Conservation (phyloP, 2,329 filamentous ascomycete genomes). For the Didymella keratinophila region DNA sequence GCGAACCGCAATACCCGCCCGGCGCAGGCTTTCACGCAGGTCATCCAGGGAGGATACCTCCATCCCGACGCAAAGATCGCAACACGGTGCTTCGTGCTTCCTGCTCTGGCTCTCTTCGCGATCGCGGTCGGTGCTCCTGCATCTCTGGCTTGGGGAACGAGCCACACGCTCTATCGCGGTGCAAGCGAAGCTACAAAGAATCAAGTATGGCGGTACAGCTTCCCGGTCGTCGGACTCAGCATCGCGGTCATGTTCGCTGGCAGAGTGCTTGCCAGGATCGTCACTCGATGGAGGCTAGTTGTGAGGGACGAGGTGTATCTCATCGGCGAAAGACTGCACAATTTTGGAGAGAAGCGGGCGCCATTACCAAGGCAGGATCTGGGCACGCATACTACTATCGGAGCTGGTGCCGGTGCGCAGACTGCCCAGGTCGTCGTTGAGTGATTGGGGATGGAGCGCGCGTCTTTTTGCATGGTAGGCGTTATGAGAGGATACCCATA, state of each 20-base stretch:
- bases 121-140: conserved; percentile 72
- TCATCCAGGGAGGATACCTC: conserved; percentile 74
- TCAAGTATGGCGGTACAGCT: conserved; percentile 71
- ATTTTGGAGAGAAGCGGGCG: conserved; percentile 73
- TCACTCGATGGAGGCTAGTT: conserved; percentile 78
- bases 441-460: neutral
- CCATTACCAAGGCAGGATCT: conserved; percentile 13
- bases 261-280: conserved; percentile 61
- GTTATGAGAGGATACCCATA: conserved; percentile 17
- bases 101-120: conserved; percentile 68
- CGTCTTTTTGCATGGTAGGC: conserved; percentile 4
- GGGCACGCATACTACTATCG: neutral
- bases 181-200: conserved; percentile 60
- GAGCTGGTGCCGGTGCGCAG: neutral
- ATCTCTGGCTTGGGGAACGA: conserved; percentile 61
- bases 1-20: conserved; percentile 74
- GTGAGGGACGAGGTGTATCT: conserved; percentile 96
- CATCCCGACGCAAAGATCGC: conserved; percentile 80
- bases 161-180: conserved; percentile 51
- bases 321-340: conserved; percentile 92
- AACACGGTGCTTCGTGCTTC: conserved; percentile 86
- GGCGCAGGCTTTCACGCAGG: conserved; percentile 75
- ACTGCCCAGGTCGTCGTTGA: neutral
- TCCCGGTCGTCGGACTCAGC: conserved; percentile 67
- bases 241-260: conserved; percentile 60